These are phyloP conservation scores for Scenedesmus sp. DNA, from an alignment of 163 green algal species.

Conservation along the genomic window DNA sequence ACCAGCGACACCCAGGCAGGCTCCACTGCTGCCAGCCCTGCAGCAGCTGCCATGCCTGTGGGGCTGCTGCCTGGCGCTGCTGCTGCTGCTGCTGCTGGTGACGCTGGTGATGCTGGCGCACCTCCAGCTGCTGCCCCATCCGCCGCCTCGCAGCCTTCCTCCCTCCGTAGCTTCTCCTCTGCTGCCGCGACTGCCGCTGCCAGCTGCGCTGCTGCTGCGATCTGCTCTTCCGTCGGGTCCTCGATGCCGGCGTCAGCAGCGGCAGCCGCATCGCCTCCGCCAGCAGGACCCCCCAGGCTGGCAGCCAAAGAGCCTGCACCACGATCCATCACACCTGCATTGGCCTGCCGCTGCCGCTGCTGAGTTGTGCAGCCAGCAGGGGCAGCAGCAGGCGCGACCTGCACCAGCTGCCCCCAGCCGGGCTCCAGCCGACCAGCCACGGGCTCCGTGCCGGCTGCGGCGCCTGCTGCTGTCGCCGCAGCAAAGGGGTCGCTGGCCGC, in stretches of 20 bases:
- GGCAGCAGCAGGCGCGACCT: not conserved
- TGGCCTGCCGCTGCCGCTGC: constrained; percentile 10
- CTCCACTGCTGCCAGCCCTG: not conserved
- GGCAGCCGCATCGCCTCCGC: not conserved
- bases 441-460: not conserved
- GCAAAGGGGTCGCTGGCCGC: not conserved
- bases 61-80: not conserved
- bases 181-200: constrained; percentile 17
- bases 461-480: not conserved
- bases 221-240: not conserved
- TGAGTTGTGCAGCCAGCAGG: not conserved
- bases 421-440: not conserved
- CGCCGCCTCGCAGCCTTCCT: not conserved
- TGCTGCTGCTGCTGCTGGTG: not conserved
- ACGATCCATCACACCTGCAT: no score
- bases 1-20: not conserved
- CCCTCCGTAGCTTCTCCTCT: not conserved
- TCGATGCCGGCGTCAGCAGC: constrained; percentile 2
- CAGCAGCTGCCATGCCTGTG: not conserved
- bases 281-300: not conserved
- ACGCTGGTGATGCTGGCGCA: no score
- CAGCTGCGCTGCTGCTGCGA: not conserved
- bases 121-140: constrained; percentile 11
- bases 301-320: not conserved
- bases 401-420: not conserved